Evolutionary conservation across 352 stramenopile genomes (phyloP), one percentile per base, ranked within the genome.

Genomic region (Halophytophthora batemanensis): DNA sequence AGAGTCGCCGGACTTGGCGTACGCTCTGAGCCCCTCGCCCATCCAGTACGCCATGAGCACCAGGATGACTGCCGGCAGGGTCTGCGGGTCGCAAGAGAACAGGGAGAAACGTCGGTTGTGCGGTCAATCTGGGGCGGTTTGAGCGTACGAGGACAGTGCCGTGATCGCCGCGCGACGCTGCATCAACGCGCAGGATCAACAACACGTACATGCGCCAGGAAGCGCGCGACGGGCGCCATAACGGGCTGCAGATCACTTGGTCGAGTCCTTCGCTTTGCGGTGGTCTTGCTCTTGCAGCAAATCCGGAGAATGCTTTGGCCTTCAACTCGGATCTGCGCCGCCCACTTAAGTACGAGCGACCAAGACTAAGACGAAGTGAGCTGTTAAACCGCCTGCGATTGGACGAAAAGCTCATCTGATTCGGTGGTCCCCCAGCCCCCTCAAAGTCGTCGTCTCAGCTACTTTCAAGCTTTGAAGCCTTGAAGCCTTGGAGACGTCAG

Each of bases 31-130:
- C 14, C 63, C 64, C 2, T 47, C 74, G 44, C 77, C 71, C 81
- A 94, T 90, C 83, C 83, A 94, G 43, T 84, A 65, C 37, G 52
- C 65, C 39, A 94, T 50, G 41, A 94, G 75, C 45, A 90, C 56
- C 25, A 94, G 39, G 0, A 87, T 61, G 13, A 90, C 31, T 3
- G 69, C 45, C 2, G 83, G 81, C 7, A 90, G 53, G 25, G 47
- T 55, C 83, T 93, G 41, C 40, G 4, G 8, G 25, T 8, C 25
- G 8, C 25, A 31, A 31, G 25, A 31, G 8, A 4, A 31, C 25
- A 8, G 8, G 25, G 25, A 31, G 25, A 31, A 31, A 31, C 25
- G 25, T 8, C 25, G 25, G 25, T 31, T 31, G 25, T 8, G 4
- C 4, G 4, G 25, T 31, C 25, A 31, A 31, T 31, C 4, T 8